Evolutionary conservation across 495 filamentous ascomycete species (phyloP).

Genomic region (Arthonia radiata): DNA sequence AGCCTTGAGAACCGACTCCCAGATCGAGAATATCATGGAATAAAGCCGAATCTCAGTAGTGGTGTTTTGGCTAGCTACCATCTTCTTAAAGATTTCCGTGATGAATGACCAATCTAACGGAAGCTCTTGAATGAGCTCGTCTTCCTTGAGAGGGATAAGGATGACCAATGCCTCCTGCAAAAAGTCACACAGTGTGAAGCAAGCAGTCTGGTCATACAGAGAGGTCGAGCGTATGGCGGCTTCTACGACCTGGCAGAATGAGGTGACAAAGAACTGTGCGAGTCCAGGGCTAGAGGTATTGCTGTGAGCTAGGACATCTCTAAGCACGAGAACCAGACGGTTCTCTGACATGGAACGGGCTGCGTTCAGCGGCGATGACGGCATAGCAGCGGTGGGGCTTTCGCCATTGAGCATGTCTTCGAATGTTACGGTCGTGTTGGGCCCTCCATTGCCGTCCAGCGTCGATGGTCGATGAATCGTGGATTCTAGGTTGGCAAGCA

Average conservation of each 20-base stretch:
- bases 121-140: slow-evolving; percentile 14
- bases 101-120: slow-evolving; percentile 69
- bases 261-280: slow-evolving; percentile 51
- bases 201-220: slow-evolving; percentile 65
- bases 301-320: slow-evolving; percentile 45
- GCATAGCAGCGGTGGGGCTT: slow-evolving; percentile 39
- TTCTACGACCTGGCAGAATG: slow-evolving; percentile 50
- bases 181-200: slow-evolving; percentile 81
- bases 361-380: slow-evolving; percentile 38
- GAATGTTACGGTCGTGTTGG: slow-evolving; percentile 35
- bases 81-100: slow-evolving; percentile 59
- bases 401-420: slow-evolving; percentile 59
- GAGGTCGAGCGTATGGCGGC: slow-evolving; percentile 51
- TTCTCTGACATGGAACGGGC: slow-evolving; percentile 79
- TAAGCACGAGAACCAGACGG: slow-evolving; percentile 60
- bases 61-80: slow-evolving; percentile 73
- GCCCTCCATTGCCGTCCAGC: slow-evolving; percentile 14
- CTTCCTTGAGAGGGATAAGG: slow-evolving; percentile 29
- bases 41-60: slow-evolving; percentile 81
- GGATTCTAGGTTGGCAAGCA: slow-evolving; percentile 57
- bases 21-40: slow-evolving; percentile 61
- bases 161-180: slow-evolving; percentile 54
- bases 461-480: slow-evolving; percentile 52
- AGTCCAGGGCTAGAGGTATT: slow-evolving; percentile 18
- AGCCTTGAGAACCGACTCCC: slow-evolving; percentile 46